Evolutionary conservation across 495 filamentous ascomycete species (phyloP).

Genomic region (Hypomontagnella monticulosa): DNA sequence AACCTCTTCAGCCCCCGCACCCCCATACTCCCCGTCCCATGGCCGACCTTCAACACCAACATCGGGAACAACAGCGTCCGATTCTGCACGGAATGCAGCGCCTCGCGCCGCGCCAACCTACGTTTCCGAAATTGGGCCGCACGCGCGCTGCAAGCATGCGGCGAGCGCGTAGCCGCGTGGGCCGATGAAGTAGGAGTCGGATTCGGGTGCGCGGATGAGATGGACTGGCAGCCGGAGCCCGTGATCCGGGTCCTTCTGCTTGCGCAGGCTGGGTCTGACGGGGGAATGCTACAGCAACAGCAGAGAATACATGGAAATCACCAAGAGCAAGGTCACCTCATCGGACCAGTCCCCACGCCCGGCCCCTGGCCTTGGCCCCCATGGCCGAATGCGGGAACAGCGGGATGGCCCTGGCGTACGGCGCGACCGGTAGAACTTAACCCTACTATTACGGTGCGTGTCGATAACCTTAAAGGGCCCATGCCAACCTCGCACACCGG

Average conservation of each 20-base stretch:
- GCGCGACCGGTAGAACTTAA: too few species aligned
- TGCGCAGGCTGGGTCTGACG: background rate
- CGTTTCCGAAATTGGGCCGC: conserved; percentile 38
- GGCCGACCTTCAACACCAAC: background rate
- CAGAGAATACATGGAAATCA: background rate
- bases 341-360: conserved; percentile 2
- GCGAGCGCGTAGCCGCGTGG: conserved; percentile 40
- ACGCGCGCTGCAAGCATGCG: conserved; percentile 12
- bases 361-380: conserved; percentile 29
- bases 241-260: conserved; percentile 38
- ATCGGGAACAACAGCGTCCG: conserved; percentile 13
- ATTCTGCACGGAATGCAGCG: conserved; percentile 43
- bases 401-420: background rate
- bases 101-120: conserved; percentile 43
- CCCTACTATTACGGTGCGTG: too few species aligned
- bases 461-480: too few species aligned
- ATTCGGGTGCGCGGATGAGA: conserved; percentile 41
- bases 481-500: too few species aligned
- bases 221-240: conserved; percentile 54
- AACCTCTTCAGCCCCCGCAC: background rate
- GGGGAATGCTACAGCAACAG: background rate
- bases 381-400: background rate
- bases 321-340: background rate
- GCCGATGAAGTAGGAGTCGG: conserved; percentile 47
- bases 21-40: background rate